Base-by-base conservation (phyloP, 768 basidiomycete species). In the Pisolithus microcarpus region DNA sequence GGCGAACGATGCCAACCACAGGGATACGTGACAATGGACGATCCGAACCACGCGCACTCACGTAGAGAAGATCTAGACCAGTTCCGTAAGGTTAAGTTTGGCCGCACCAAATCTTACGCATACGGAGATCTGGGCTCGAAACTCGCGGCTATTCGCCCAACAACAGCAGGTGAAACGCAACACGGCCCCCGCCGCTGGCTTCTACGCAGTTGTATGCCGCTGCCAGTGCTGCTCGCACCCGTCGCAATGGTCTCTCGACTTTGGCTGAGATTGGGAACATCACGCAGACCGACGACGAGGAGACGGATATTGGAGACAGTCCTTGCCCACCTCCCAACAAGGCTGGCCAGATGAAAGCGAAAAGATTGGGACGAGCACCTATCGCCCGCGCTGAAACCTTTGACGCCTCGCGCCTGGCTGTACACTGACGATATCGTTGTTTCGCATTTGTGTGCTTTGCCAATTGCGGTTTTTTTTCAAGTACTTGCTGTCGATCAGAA, bases 1-100 rank as follows among this genome's bases (percentile, higher is more conserved):
- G 71, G 80, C 2, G 64, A 69, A 28, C 85, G 84, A 42, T 98
- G 95, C 71, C 74, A 86, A 43, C 94, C 91, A 0, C 72, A 70
- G 16, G 85, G 78, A 1, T 99, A 99, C 62, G 84, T 95, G 38
- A 82, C 78, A 7, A 99, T 99, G 96, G 92, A 97, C 61, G 93
- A 97, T 65, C 93, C 93, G 2, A 77, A 76, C 42, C 84, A 95
- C 65, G 79, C 84, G 18, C 72, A 75, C 18, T 86, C 91, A 34
- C 85, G 93, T 43, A 79, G 83, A 39, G 87, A 91, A 62, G 90
- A 94, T 60, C 65, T 97, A 40, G 90, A 91, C 66, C 89, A 93
- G 61, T 92, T 98, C 74, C 87, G 95, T 56, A 88, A 84, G 63
- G 78, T 76, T 54, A 88, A 87, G 63, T 92, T 93, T 64, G 85